phyloP scores from a whole-genome alignment of 2,329 filamentous ascomycete species.

The Phyllosticta citribraziliensis region DNA sequence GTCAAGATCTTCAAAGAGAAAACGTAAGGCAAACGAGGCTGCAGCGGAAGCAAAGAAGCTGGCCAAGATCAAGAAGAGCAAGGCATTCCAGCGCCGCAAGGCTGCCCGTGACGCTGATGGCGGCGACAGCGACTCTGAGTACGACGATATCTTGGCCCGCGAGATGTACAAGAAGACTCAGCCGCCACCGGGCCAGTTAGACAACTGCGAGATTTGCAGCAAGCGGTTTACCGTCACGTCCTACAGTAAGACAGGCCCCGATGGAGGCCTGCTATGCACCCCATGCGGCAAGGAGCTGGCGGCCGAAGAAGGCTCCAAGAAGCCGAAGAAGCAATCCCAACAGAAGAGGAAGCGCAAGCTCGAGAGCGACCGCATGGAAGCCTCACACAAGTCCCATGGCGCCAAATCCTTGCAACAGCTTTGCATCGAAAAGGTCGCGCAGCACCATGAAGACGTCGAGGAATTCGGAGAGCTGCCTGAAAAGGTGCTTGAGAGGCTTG shows the following conservation, averaged over 20 bases:
- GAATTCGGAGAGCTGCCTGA: conserved; percentile 55
- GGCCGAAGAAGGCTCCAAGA: conserved; percentile 55
- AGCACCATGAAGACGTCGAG: conserved; percentile 54
- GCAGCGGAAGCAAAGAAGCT: conserved; percentile 13
- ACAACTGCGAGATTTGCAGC: conserved; percentile 74
- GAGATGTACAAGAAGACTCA: conserved; percentile 47
- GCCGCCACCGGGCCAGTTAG: conserved; percentile 72
- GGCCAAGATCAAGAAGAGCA: conserved; percentile 36
- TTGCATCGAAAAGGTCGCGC: conserved; percentile 54
- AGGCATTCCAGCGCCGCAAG: conserved; percentile 41
- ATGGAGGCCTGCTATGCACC: conserved; percentile 77
- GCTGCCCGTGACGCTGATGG: conserved; percentile 34
- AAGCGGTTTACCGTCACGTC: conserved; percentile 90
- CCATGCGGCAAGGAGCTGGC: conserved; percentile 68
- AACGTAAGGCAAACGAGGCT: conserved; percentile 26
- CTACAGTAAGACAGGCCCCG: conserved; percentile 71
- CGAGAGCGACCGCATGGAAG: conserved; percentile 79
- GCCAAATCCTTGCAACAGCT: conserved; percentile 59
- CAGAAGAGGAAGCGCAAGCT: conserved; percentile 61
- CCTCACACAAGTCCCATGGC: conserved; percentile 49
- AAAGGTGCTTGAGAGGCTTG: conserved; percentile 45
- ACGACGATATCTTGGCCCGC: conserved; percentile 36
- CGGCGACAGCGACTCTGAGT: conserved; percentile 34
- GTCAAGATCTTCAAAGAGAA: conserved; percentile 24
- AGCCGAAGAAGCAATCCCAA: conserved; percentile 47